Percentiles rank a stretch among this genome's conserved stretches.
These are phyloP conservation scores for Aegilops longissima DNA, from an alignment of 176 grass and related monocot genomes.

Conservation along the genomic window DNA sequence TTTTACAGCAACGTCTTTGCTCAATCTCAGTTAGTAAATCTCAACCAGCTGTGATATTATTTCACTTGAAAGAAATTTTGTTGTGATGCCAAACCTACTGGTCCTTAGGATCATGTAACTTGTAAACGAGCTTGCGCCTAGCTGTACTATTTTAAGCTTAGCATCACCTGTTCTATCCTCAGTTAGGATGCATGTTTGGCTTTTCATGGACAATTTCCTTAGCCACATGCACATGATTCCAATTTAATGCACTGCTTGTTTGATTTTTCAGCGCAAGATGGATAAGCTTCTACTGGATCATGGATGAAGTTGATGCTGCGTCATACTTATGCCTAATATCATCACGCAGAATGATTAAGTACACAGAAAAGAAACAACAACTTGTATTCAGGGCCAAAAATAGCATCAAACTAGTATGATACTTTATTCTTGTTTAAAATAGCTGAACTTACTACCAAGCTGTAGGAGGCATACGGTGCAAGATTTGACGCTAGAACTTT, in stretches of 20 bases:
- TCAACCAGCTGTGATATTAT: slow-evolving; percentile 12
- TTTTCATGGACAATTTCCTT: background rate
- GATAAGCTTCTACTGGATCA: background rate
- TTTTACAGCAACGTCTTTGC: background rate
- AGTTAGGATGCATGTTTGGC: background rate
- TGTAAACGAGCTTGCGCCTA: background rate
- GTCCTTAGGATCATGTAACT: background rate
- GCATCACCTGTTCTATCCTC: background rate
- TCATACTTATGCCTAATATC: background rate
- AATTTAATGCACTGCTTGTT: background rate
- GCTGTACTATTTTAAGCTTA: background rate
- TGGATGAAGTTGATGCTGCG: background rate
- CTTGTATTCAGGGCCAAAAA: background rate
- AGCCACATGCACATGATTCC: background rate
- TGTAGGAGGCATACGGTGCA: background rate
- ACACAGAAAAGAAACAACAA: background rate
- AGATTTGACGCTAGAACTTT: background rate
- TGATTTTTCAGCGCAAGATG: background rate
- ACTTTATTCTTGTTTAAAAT: background rate
- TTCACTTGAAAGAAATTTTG: background rate
- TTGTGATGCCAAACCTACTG: slow-evolving; percentile 2
- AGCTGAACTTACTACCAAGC: background rate
- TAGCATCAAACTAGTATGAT: background rate
- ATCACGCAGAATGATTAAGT: background rate
- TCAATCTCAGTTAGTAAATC: background rate